phyloP scores from a whole-genome alignment of 73 alveolate species.

The Paramecium biaurelia region DNA sequence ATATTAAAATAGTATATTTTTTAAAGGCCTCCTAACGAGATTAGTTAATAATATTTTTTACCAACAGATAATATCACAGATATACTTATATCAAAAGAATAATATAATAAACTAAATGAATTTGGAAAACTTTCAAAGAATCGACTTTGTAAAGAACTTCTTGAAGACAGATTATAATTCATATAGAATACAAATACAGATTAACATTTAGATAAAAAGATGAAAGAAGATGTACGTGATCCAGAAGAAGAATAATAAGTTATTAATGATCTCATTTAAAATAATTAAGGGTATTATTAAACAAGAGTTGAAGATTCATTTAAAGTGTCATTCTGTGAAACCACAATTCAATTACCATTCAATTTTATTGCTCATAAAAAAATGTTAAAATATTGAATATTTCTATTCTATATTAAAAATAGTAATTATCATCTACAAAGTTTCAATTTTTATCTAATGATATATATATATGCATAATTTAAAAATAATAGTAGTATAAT shows the following conservation, averaged over 20 bases:
- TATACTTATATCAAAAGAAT: not conserved
- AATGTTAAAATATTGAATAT: not conserved
- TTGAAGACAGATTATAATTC: not conserved
- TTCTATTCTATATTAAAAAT: not conserved
- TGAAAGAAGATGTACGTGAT: not conserved
- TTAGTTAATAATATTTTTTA: not conserved
- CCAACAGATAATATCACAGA: not conserved
- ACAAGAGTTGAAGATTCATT: not conserved
- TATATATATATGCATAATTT: too few species aligned
- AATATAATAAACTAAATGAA: not conserved
- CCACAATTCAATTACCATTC: not conserved
- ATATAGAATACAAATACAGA: not conserved
- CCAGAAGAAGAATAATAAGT: not conserved
- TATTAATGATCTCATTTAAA: not conserved
- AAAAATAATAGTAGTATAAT: not conserved
- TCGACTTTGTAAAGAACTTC: not conserved
- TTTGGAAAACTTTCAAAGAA: not conserved
- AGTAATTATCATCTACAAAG: not conserved
- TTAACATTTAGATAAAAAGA: not conserved
- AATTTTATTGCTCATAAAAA: not conserved
- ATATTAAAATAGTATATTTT: not conserved
- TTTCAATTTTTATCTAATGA: too few species aligned
- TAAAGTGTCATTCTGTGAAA: not conserved
- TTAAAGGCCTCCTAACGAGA: conserved; percentile 13
- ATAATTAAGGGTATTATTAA: not conserved